These are phyloP conservation scores for Penicillium dipodomyicola DNA, from an alignment of 495 filamentous ascomycete species.

Conservation along the genomic window DNA sequence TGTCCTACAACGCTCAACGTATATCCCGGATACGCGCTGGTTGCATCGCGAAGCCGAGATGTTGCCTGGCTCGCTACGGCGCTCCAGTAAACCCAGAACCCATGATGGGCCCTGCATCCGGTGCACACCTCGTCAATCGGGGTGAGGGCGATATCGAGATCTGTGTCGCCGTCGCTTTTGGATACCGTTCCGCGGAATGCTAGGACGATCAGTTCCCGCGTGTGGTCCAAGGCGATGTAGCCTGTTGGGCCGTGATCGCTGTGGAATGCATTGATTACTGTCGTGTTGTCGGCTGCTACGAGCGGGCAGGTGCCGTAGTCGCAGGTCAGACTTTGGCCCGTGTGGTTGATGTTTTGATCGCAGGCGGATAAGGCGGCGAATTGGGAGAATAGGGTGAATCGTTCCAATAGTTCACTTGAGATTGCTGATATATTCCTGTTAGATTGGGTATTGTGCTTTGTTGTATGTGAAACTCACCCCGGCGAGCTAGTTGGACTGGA, in stretches of 20 bases:
- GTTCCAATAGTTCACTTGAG: neutral
- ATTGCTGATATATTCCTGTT: neutral
- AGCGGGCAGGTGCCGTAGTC: neutral
- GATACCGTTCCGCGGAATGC: neutral
- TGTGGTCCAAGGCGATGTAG: slow-evolving; percentile 5
- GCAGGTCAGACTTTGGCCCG: neutral
- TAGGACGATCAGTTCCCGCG: neutral
- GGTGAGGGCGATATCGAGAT: neutral
- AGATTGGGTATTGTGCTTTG: neutral
- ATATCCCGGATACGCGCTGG: slow-evolving; percentile 45
- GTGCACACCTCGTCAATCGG: slow-evolving; percentile 34
- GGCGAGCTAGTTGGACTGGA: neutral
- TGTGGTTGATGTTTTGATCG: slow-evolving; percentile 5
- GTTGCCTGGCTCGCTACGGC: slow-evolving; percentile 35
- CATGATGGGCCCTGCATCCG: slow-evolving; percentile 47
- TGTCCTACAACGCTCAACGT: slow-evolving; percentile 58
- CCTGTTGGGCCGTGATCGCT: neutral
- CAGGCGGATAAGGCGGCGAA: neutral
- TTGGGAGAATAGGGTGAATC: neutral
- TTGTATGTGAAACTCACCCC: neutral
- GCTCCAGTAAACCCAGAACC: slow-evolving; percentile 54
- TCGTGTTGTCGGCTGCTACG: neutral
- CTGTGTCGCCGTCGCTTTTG: neutral
- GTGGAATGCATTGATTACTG: neutral
- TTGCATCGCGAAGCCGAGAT: slow-evolving; percentile 33